phyloP scores from a whole-genome alignment of 2,329 filamentous ascomycete species.

The Huntiella decipiens region DNA sequence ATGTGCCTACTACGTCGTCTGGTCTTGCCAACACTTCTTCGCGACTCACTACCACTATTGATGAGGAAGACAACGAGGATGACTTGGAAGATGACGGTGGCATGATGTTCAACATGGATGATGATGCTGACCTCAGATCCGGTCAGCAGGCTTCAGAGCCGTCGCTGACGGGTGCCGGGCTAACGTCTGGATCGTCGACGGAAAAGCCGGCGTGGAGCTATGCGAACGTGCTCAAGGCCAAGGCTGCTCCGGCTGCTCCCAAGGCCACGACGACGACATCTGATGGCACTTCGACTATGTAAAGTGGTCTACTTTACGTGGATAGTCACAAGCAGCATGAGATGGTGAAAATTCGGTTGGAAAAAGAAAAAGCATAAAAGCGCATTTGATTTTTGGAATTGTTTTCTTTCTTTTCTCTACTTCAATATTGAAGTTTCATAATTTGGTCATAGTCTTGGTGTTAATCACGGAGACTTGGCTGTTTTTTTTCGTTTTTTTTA shows the following conservation, averaged over 20 bases:
- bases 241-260: conserved; percentile 1
- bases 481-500: too few species aligned
- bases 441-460: too few species aligned
- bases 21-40: conserved; percentile 1
- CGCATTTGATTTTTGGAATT: not conserved
- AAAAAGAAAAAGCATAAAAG: too few species aligned
- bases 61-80: conserved; percentile 8
- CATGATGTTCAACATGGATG: conserved; percentile 11
- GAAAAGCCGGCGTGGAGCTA: conserved; percentile 6
- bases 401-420: not conserved
- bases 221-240: conserved; percentile 10
- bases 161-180: not conserved
- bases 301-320: too few species aligned
- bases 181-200: not conserved
- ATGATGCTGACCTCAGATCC: conserved; percentile 1
- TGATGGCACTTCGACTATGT: too few species aligned
- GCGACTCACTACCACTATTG: conserved; percentile 9
- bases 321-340: too few species aligned
- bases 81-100: conserved; percentile 1
- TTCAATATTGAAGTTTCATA: not conserved
- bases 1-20: not conserved
- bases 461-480: too few species aligned
- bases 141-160: not conserved
- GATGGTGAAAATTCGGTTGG: too few species aligned
- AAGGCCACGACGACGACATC: too few species aligned